Conservation (phyloP, 345 rosid species). For the Melaleuca quinquenervia region DNA sequence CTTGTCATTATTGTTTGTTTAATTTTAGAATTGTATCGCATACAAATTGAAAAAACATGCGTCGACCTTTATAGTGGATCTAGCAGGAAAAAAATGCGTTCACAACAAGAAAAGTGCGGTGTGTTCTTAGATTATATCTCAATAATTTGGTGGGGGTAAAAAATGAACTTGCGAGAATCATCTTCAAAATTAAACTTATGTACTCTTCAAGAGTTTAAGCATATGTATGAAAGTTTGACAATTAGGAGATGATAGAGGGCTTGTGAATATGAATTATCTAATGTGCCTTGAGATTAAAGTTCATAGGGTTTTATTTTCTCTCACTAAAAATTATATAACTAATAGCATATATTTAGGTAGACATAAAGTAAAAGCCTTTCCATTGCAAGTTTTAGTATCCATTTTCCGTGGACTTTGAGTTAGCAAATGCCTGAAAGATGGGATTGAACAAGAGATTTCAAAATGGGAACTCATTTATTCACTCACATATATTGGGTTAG, state of each 20-base stretch:
- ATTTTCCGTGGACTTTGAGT: neutral
- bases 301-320: neutral
- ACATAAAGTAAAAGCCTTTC: neutral
- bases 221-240: neutral
- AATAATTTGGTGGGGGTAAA: neutral
- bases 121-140: neutral
- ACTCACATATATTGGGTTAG: too few species aligned
- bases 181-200: neutral
- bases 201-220: neutral
- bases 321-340: neutral
- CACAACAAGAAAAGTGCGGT: neutral
- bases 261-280: neutral
- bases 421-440: neutral
- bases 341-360: neutral
- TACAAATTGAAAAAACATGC: neutral
- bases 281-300: neutral
- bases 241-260: neutral
- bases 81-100: neutral
- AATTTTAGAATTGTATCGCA: neutral
- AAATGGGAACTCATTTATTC: too few species aligned
- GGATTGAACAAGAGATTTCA: neutral
- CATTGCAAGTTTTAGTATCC: neutral
- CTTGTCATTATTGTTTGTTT: neutral
- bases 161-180: neutral
- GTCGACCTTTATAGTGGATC: neutral